These are phyloP conservation scores for Falciphora oryzae DNA, from an alignment of 2,329 filamentous ascomycete species.

Conservation along the genomic window DNA sequence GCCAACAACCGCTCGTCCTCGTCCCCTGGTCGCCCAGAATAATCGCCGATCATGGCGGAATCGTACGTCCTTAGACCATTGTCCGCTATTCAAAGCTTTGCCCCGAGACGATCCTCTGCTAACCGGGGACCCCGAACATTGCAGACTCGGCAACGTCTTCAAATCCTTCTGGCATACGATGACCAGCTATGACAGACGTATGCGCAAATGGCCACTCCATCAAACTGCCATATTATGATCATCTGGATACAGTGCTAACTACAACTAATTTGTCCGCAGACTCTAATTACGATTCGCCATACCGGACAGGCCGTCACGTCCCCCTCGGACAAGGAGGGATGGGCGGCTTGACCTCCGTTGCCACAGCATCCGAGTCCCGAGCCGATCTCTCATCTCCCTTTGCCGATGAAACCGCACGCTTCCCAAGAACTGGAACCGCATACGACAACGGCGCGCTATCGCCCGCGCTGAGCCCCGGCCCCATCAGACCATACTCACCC, in stretches of 20 bases:
- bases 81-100: neutral
- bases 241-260: neutral
- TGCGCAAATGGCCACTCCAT: slow-evolving; percentile 26
- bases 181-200: slow-evolving; percentile 65
- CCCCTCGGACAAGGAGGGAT: slow-evolving; percentile 67
- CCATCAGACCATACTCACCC: slow-evolving; percentile 75
- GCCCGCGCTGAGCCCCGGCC: slow-evolving; percentile 47
- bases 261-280: slow-evolving; percentile 45
- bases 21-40: neutral
- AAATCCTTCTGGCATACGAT: slow-evolving; percentile 94
- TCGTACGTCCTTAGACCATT: neutral
- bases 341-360: slow-evolving; percentile 78
- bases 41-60: slow-evolving; percentile 4
- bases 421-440: slow-evolving; percentile 44
- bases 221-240: neutral
- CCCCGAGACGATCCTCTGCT: neutral
- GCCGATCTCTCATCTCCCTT: slow-evolving; percentile 76
- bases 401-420: slow-evolving; percentile 58
- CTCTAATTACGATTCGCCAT: slow-evolving; percentile 87
- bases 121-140: neutral
- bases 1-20: neutral
- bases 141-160: slow-evolving; percentile 64
- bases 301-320: slow-evolving; percentile 84
- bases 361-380: slow-evolving; percentile 84
- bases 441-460: slow-evolving; percentile 50